Base-by-base conservation (phyloP, 2,329 filamentous ascomycete species). In the Aspergillus neotritici region DNA sequence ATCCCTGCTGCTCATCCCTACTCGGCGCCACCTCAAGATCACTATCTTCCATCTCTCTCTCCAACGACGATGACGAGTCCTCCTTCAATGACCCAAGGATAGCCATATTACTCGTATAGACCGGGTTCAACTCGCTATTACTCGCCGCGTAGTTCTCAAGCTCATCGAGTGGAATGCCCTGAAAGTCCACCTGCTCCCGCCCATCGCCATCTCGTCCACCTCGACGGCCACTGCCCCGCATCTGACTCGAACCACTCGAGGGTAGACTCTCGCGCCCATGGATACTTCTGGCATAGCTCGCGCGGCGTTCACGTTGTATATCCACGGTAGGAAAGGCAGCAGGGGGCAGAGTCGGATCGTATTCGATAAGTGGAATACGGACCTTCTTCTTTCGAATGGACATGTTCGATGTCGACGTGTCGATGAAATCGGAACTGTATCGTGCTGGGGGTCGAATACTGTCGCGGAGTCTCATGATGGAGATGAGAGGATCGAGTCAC, bases 241-340 rank as follows among this genome's bases (percentile, higher is more conserved):
- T 6, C 21, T 6, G 5, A 21, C 5, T 21, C 5, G 21, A 21
- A 7, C 7, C 21, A 6, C 7, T 21, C 21, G 21, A 5, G 5
- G 21, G 21, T 21, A 21, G 21, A 21, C 21, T 21, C 5, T 11
- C 34, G 34, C 7, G 11, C 10, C 39, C 30, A 21, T 21, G 21
- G 4, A 21, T 21, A 21, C 21, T 6, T 21, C 5, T 25, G 21
- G 21, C 21, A 25, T 25, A 25, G 21, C 21, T 25, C 21, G 7
- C 2, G 7, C 21, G 21, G 7, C 21, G 21, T 8, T 25, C 21
- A 25, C 41, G 43, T 11, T 55, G 51, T 6, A 34, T 40, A 21
- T 63, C 55, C 13, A 69, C 42, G 6, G 64, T 70, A 15, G 70
- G 70, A 43, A 72, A 72, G 5, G 61, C 64, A 29, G 69, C 69